Percentiles rank a stretch among this genome's conserved stretches.
Evolutionary conservation across 2,329 filamentous ascomycete species (phyloP).

Genomic region (Ascochyta fabae): DNA sequence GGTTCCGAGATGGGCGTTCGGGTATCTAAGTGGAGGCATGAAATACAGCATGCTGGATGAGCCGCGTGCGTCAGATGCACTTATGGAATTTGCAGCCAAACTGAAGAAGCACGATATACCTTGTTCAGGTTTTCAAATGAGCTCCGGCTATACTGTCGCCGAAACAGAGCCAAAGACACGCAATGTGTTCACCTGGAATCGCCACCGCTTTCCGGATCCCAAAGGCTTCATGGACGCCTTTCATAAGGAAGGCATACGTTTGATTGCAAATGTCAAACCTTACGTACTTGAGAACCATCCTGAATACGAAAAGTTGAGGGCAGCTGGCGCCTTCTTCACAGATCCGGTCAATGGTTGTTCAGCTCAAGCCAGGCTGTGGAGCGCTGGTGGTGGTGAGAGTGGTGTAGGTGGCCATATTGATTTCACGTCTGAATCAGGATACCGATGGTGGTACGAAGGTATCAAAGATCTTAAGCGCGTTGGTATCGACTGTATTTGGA

Average conservation of each 20-base stretch:
- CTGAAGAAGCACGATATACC: conserved; percentile 71
- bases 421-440: conserved; percentile 71
- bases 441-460: conserved; percentile 75
- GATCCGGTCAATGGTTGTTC: conserved; percentile 58
- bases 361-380: conserved; percentile 71
- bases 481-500: conserved; percentile 78
- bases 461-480: conserved; percentile 66
- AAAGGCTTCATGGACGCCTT: conserved; percentile 67
- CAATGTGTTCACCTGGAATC: conserved; percentile 76
- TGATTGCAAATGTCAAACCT: conserved; percentile 76
- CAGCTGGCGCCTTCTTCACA: conserved; percentile 67
- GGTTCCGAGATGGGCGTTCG: conserved; percentile 74
- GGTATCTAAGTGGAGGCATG: conserved; percentile 73
- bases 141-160: conserved; percentile 73
- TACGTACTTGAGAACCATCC: conserved; percentile 73
- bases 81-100: conserved; percentile 67
- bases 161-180: conserved; percentile 71
- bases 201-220: conserved; percentile 72
- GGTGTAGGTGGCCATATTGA: conserved; percentile 75
- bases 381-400: conserved; percentile 72
- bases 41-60: conserved; percentile 66
- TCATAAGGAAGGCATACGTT: conserved; percentile 68
- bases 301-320: conserved; percentile 67
- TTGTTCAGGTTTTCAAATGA: conserved; percentile 75
- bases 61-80: conserved; percentile 61